These are phyloP conservation scores for Drechslerella coelobrocha DNA, from an alignment of 2,329 filamentous ascomycete genomes.

Conservation along the genomic window DNA sequence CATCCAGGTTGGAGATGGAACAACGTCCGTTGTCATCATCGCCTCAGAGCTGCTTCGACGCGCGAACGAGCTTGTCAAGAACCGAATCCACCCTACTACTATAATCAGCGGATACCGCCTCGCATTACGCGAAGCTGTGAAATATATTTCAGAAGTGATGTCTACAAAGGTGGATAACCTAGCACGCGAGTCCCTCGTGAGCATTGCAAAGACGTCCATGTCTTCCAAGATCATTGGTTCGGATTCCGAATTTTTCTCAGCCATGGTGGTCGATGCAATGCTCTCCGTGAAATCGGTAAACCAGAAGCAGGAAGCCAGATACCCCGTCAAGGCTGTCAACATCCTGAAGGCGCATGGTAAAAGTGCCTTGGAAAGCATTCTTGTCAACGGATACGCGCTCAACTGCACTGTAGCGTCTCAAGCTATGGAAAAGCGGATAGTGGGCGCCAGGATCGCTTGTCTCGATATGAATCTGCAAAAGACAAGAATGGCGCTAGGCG, in stretches of 20 bases:
- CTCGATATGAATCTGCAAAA: constrained; percentile 99
- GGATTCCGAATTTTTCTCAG: constrained; percentile 94
- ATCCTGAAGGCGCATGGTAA: constrained; percentile 98
- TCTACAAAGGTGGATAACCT: constrained; percentile 93
- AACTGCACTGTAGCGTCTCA: constrained; percentile 99
- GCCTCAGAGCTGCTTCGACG: constrained; percentile 91
- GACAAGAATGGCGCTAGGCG: constrained; percentile 98
- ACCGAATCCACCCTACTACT: constrained; percentile 98
- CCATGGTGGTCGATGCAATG: constrained; percentile 97
- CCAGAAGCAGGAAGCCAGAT: constrained; percentile 88
- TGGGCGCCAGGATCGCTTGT: constrained; percentile 94
- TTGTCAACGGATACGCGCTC: constrained; percentile 94
- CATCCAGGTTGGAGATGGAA: constrained; percentile 83
- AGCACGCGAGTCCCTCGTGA: constrained; percentile 86
- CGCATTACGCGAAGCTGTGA: constrained; percentile 91
- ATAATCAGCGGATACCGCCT: constrained; percentile 98
- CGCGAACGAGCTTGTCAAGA: constrained; percentile 98
- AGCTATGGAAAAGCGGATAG: constrained; percentile 91
- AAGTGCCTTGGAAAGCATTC: constrained; percentile 81
- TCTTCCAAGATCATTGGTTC: constrained; percentile 97
- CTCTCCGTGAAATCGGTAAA: constrained; percentile 92
- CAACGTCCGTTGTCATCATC: constrained; percentile 96
- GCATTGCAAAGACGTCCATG: constrained; percentile 98
- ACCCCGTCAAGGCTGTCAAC: constrained; percentile 98
- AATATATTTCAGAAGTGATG: constrained; percentile 99